Base-by-base conservation (phyloP, 176 grass and related monocot genomes). In the Elaeis guineensis region DNA sequence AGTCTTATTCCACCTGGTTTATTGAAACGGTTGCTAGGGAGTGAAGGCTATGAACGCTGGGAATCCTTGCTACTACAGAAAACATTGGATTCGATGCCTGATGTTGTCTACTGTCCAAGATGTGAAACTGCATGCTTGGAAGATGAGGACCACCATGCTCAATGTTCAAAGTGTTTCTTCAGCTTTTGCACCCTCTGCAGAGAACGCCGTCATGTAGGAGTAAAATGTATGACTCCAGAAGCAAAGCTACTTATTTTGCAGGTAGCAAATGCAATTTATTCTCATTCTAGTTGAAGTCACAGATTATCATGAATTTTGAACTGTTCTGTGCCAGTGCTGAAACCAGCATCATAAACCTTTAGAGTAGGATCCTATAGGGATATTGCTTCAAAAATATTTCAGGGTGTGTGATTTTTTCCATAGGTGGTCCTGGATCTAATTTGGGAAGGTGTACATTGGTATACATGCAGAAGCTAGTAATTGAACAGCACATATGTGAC, bases 81-180 rank as follows among this genome's bases (percentile, higher is more conserved):
- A 75, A 79, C 86, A 61, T 82, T 90, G 66, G 86, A 90, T 16
- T 73, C 86, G 4, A 90, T 90, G 86, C 53, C 16, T 55, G 86
- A 90, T 55, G 86, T 90, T 63, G 86, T 82, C 4, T 90, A 90
- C 55, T 90, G 82, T 70, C 86, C 86, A 0, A 82, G 86, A 85
- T 90, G 86, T 53, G 67, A 90, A 65, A 90, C 81, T 73, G 78
- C 75, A 70, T 90, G 86, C 67, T 85, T 90, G 75, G 86, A 90
- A 71, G 82, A 90, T 58, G 67, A 15, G 54, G 82, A 67, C 17
- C 65, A 90, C 69, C 75, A 90, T 62, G 86, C 78, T 58, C 82
- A 85, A 61, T 90, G 86, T 76, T 72, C 86, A 82, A 79, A 59
- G 59, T 90, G 86, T 76, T 85, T 82, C 62, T 90, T 85, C 86